Evolutionary conservation across 1,284 basidiomycete genomes (phyloP), one percentile per base, ranked within the genome.

Genomic region (Ceratobasidium sp.): DNA sequence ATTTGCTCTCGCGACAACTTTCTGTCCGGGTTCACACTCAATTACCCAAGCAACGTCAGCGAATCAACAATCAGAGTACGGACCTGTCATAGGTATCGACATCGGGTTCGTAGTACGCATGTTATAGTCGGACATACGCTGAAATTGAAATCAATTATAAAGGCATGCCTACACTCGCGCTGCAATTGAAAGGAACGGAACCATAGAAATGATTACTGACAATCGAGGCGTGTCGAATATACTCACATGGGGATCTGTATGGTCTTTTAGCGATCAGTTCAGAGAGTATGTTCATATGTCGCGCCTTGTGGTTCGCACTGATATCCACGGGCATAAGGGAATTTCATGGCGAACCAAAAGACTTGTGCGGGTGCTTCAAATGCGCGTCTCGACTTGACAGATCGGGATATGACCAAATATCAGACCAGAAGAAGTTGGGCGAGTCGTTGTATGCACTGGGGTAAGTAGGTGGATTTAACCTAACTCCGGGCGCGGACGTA

Each of bases 151-250:
- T 28, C 26, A 17, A 4, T 10, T 33, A 8, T 66, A n/a, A 39
- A 66, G 64, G 2, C 64, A 66, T 28, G 64, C 64, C n/a, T 66
- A 66, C 64, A 31, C 64, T 31, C 45, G 64, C 17, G 64, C 47
- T 28, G 64, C 64, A 10, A 51, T 66, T 3, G 31, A 51, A 11
- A 31, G 15, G 20, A 51, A 66, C 64, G 11, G 47, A 20, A 51
- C 45, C 15, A 17, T 51, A 26, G 64, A 66, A 17, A 51, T 66
- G 47, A 66, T 66, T 20, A 51, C 47, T 1, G 47, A 31, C 64
- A 10, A 5, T 10, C 45, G 33, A 3, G 42, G 45, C 6, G 47
- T 17, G 45, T 51, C 64, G 4, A 42, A 66, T n/a, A 51, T 51
- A 31, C 64, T 23, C 20, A 49, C 64, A 3, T 51, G 64, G 64